phyloP scores from a whole-genome alignment of 192 early-diverging fungal species.

The Coemansia biformis region DNA sequence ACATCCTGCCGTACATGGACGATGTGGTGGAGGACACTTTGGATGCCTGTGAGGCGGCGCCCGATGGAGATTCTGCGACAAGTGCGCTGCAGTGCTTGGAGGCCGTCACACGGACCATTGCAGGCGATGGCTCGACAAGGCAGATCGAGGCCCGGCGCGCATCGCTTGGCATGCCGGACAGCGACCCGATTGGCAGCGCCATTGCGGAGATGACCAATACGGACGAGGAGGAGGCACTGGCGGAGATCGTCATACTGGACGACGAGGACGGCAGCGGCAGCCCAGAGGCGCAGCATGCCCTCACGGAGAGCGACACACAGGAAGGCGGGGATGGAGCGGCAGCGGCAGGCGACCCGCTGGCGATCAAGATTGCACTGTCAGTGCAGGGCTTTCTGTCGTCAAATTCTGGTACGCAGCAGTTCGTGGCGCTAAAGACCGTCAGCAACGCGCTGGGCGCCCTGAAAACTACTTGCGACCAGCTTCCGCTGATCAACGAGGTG shows the following conservation, averaged over 20 bases:
- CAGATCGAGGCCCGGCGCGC: neutral
- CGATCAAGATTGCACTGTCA: conserved; percentile 34
- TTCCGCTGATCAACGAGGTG: conserved; percentile 38
- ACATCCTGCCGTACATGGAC: conserved; percentile 37
- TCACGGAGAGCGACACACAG: neutral
- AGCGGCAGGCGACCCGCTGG: conserved; percentile 21
- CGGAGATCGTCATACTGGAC: neutral
- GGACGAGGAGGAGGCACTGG: neutral
- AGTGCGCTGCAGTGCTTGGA: conserved; percentile 30
- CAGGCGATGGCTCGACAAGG: neutral
- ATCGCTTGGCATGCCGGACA: neutral
- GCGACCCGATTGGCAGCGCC: conserved; percentile 20
- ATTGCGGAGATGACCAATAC: conserved; percentile 24
- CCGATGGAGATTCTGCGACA: conserved; percentile 4
- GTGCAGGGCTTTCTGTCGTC: conserved; percentile 26
- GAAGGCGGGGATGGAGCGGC: neutral
- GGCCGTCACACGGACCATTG: conserved; percentile 21
- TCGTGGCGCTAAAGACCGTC: conserved; percentile 38
- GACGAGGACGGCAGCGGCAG: conserved; percentile 2
- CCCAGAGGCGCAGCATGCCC: neutral
- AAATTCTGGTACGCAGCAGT: conserved; percentile 23
- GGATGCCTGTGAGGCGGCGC: conserved; percentile 31
- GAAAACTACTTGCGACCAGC: conserved; percentile 19
- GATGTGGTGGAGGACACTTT: conserved; percentile 44
- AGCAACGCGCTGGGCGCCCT: conserved; percentile 28